Base-by-base conservation (phyloP, 2,329 filamentous ascomycete species). In the Aureobasidium namibiae region DNA sequence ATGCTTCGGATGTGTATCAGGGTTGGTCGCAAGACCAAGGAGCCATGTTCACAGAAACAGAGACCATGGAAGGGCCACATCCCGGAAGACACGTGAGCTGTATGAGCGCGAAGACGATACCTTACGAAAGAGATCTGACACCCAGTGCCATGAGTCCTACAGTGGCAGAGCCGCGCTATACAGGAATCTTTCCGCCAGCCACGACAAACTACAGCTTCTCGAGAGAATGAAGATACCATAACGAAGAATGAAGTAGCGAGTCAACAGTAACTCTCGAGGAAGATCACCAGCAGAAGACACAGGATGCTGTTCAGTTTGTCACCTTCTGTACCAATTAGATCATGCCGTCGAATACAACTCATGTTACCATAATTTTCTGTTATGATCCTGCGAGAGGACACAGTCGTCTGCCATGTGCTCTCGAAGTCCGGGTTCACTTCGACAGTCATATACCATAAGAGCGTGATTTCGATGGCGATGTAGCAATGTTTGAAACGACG, bases 121-220 rank as follows among this genome's bases (percentile, higher is more conserved):
- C 41, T n/a, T 57, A 57, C 18, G 41, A 46, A 16, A 41, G 38
- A 13, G 50, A 54, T 21, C 34, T 46, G 5, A 57, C 54, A 6
- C 42, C 54, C 6, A 57, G 54, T 33, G 54, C 54, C 23, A 57
- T 57, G 54, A 57, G 54, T 39, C 54, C 54, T 1, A 26, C 14
- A 11, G 24, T 26, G 7, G 23, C 39, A 24, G 52, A 56, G 23
- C 4, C 8, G 10, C 41, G 42, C 24, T 57, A 57, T 10, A 39
- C 34, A 29, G 42, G 54, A 4, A 38, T 57, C 8, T 57, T 39
- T 34, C 54, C 41, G 3, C 23, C 54, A n/a, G 18, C 52, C 29
- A 44, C 52, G 21, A 18, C 38, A 7, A 48, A 33, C 16, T 57
- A 57, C 42, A 46, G 24, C 21, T 57, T 57, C 14, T 57, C 54